Base-by-base conservation (phyloP, 495 filamentous ascomycete genomes). In the Neurospora tetrasperma region DNA sequence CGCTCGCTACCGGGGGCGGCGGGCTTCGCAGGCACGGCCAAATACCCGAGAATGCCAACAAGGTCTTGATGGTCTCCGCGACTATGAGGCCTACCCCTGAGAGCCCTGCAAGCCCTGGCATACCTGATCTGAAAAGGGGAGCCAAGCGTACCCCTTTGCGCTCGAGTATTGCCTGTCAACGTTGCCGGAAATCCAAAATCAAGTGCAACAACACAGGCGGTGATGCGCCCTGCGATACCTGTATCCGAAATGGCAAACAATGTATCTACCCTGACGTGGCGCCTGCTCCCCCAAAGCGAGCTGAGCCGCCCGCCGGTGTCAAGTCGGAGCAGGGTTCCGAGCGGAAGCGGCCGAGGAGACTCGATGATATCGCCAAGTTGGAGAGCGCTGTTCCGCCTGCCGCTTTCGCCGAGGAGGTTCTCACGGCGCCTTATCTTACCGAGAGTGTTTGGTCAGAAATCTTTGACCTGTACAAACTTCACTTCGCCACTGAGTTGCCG, bases 141-240 rank as follows among this genome's bases (percentile, higher is more conserved):
- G 73, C 78, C 54, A 86, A 85, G 77, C 83, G 83, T 41, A 75
- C 81, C 23, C 83, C 84, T n/a, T 91, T 94, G 89, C 86, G 92
- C 71, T 93, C 91, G 69, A 92, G 90, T 75, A 93, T 95, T 75
- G 92, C 92, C 74, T 95, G 92, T 81, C 86, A 87, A 73, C 86
- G 89, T 70, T 95, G 92, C 83, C 88, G 92, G 71, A 90, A 91
- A 78, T 92, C 90, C 80, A 95, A 95, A 80, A 91, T 94, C 80
- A 95, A 94, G 84, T 88, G 86, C 80, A 90, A 93, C 83, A 97
- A 97, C 82, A 85, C 82, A 8, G 79, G 78, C 76, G 92, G 92
- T 70, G 89, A 79, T 68, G 42, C 89, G 23, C 90, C 88, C 31
- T 97, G 93, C 82, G 89, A 91, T 73, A 90, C 90, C 7, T 97